Conservation (phyloP, 306 rosid species). For the Styphnolobium japonicum region DNA sequence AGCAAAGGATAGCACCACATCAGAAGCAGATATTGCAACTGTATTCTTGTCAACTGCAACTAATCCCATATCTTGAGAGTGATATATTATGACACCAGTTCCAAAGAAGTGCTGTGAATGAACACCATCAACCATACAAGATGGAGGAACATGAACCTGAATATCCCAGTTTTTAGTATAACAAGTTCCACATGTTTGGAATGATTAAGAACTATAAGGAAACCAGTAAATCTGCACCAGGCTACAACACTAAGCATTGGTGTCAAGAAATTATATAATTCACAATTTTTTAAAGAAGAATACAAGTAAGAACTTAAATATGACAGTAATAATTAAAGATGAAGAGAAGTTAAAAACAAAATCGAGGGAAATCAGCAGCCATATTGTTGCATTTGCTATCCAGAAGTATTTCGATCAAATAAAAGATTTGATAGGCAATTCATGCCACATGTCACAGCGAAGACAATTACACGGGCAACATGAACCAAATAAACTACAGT, state of each 20-base stretch:
- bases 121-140: constrained; percentile 97
- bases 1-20: constrained; percentile 86
- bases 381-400: not conserved
- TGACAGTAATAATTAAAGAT: not conserved
- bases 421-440: not conserved
- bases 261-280: not conserved
- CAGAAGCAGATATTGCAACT: constrained; percentile 85
- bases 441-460: not conserved
- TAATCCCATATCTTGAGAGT: constrained; percentile 76
- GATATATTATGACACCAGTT: constrained; percentile 88
- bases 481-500: not conserved
- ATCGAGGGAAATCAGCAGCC: not conserved
- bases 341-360: not conserved
- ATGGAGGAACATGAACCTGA: constrained; percentile 95
- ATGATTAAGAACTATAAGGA: constrained; percentile 4
- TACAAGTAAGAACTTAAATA: constrained; percentile 1
- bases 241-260: not conserved
- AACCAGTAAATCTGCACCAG: not conserved
- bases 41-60: constrained; percentile 90
- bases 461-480: too few relatives aligned
- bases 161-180: constrained; percentile 28
- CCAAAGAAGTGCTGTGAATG: constrained; percentile 92
- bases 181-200: not conserved
- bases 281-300: not conserved
- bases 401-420: constrained; percentile 8